Conservation (phyloP, 805 yeast genomes). For the Yarrowia sp. region DNA sequence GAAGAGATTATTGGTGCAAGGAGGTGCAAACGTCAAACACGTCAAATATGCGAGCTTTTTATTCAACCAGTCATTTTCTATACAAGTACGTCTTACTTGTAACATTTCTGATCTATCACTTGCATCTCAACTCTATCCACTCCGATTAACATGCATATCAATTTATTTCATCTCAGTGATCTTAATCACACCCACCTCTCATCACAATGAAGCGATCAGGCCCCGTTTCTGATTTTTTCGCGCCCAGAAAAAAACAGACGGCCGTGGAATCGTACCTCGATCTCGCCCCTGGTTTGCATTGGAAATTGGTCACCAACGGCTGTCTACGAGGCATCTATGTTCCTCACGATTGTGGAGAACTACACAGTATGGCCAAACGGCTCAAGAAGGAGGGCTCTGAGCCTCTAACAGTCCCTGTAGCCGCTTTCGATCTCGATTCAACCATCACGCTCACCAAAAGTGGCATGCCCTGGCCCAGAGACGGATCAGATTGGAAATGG, state of each 20-base stretch:
- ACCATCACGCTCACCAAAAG: conserved; percentile 75
- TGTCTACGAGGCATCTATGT: conserved; percentile 31
- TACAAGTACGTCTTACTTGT: no score
- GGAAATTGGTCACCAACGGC: conserved; percentile 37
- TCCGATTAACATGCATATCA: not conserved
- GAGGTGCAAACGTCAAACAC: no score
- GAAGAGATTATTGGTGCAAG: no score
- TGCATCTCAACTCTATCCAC: not conserved
- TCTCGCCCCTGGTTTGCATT: conserved; percentile 12
- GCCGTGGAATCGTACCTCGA: not conserved
- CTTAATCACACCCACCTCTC: not conserved
- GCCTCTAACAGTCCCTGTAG: conserved; percentile 46
- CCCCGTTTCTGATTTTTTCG: conserved; percentile 29
- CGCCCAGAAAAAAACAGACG: conserved; percentile 23
- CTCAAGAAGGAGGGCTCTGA: conserved; percentile 1
- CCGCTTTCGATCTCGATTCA: conserved; percentile 86
- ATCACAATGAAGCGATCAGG: conserved; percentile 18
- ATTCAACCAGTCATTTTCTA: no score
- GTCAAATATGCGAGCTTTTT: no score
- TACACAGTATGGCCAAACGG: conserved; percentile 1
- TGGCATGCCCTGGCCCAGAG: conserved; percentile 62
- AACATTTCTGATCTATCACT: not conserved
- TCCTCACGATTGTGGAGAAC: conserved; percentile 7
- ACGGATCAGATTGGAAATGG: conserved; percentile 79
- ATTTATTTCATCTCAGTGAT: not conserved